Evolutionary conservation across 108 stramenopile genomes (phyloP), one percentile per base, ranked within the genome.

Genomic region (Stephanodiscus triporus): DNA sequence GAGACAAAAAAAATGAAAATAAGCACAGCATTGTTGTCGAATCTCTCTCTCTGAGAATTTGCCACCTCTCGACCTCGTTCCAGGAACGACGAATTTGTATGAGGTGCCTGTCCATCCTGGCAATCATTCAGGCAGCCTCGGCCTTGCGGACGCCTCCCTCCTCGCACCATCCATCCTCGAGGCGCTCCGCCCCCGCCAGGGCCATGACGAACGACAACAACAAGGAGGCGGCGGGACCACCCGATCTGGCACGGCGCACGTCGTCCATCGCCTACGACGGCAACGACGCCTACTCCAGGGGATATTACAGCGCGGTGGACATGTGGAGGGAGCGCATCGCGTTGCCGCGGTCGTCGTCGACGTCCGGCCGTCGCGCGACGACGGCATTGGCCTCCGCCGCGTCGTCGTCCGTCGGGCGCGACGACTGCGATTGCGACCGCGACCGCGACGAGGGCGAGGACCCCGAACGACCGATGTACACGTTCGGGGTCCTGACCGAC

Each of bases 401-500:
- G 37, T 61, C 60, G 24, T 23, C 54, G 32, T 32, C 58, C 26
- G 32, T 32, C n/a, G n/a, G n/a, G n/a, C n/a, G n/a, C n/a, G n/a
- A n/a, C n/a, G n/a, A n/a, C n/a, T n/a, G n/a, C n/a, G n/a, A n/a
- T n/a, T n/a, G n/a, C 48, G 19, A 37, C 10, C 29, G 16, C 45
- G 43, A 27, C 49, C 22, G 22, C 57, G 47, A 53, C 22, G 47
- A 75, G 7, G 11, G 19, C n/a, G 43, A 29, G 27, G 13, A 9
- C 29, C n/a, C 6, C 24, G 43, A 14, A 27, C 29, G 10, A 64
- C 84, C 84, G 4, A 30, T 63, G 23, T 89, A 88, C 53, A 78
- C 84, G 1, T 72, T 91, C 49, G 94, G 94, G 14, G 63, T 95
- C 2, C 58, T 95, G 23, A 88, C 94, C 6, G 91, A 95, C 63